Percentiles rank a stretch among this genome's conserved stretches.
phyloP scores from a whole-genome alignment of 805 yeast species.

The Teunomyces panamensis region DNA sequence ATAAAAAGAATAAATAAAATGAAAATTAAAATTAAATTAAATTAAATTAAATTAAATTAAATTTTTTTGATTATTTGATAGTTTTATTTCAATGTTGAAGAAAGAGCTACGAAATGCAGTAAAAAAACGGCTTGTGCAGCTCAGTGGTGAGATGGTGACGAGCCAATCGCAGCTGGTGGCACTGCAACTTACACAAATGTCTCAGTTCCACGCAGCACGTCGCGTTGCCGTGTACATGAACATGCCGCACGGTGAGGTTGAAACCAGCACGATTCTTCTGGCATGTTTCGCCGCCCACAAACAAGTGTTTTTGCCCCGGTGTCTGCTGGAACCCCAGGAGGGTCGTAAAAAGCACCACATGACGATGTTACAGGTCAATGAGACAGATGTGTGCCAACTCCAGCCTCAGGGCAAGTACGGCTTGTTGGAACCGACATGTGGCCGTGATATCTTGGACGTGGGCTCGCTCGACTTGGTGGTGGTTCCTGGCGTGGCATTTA shows the following conservation, averaged over 20 bases:
- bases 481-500: slow-evolving; percentile 85
- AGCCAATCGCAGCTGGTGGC: slow-evolving; percentile 26
- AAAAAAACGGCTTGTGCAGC: slow-evolving; percentile 16
- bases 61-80: no score
- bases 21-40: background rate
- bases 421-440: slow-evolving; percentile 61
- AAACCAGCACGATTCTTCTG: slow-evolving; percentile 54
- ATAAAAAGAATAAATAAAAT: slow-evolving; percentile 5
- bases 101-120: slow-evolving; percentile 21
- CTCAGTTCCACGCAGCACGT: slow-evolving; percentile 42
- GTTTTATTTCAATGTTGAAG: slow-evolving; percentile 10
- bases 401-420: slow-evolving; percentile 67
- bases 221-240: slow-evolving; percentile 69
- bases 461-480: slow-evolving; percentile 67
- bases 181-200: slow-evolving; percentile 16
- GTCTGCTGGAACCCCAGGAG: slow-evolving; percentile 28
- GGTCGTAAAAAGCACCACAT: slow-evolving; percentile 42
- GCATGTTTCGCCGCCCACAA: slow-evolving; percentile 50
- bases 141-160: slow-evolving; percentile 14
- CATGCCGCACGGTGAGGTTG: slow-evolving; percentile 70
- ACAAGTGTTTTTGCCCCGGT: slow-evolving; percentile 57
- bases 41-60: no score
- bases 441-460: slow-evolving; percentile 25
- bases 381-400: slow-evolving; percentile 43
- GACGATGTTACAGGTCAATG: slow-evolving; percentile 52